Conservation (phyloP, 2,329 filamentous ascomycete species). For the Scolecobasidium constrictum region DNA sequence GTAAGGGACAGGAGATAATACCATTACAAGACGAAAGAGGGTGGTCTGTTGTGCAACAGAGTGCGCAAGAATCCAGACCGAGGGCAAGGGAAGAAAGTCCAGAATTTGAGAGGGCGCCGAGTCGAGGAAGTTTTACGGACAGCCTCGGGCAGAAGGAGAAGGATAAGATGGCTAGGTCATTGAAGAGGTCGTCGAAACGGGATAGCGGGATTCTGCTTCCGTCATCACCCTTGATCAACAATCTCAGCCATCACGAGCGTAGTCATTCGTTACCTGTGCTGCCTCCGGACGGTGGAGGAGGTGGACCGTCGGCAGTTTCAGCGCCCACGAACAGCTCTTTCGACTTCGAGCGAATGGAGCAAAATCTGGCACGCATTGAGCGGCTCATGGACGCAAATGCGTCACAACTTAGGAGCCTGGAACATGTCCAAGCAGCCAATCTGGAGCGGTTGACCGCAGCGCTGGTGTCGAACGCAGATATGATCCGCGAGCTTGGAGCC, state of each 20-base stretch:
- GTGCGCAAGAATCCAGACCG: not conserved
- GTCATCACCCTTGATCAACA: not conserved
- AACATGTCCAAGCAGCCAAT: conserved; percentile 6
- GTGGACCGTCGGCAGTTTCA: not conserved
- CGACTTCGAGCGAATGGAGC: conserved; percentile 8
- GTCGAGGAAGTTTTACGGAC: not conserved
- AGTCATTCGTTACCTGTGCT: not conserved
- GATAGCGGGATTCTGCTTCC: conserved; percentile 8
- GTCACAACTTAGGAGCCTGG: conserved; percentile 6
- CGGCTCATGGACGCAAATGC: conserved; percentile 9
- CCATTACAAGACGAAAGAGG: conserved; percentile 8
- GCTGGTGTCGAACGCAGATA: conserved; percentile 4
- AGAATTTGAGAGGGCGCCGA: not conserved
- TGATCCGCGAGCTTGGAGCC: conserved; percentile 1
- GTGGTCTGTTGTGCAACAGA: not conserved
- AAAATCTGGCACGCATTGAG: conserved; percentile 5
- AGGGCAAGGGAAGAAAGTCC: not conserved
- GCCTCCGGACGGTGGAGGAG: not conserved
- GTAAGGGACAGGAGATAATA: conserved; percentile 5
- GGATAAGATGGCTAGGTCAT: not conserved
- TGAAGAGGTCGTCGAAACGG: conserved; percentile 3
- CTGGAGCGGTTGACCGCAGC: conserved; percentile 8
- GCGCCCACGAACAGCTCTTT: not conserved
- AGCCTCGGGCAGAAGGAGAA: not conserved
- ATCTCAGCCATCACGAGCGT: not conserved